phyloP scores from a whole-genome alignment of 2,329 filamentous ascomycete genomes.

The Diaporthe australafricana region DNA sequence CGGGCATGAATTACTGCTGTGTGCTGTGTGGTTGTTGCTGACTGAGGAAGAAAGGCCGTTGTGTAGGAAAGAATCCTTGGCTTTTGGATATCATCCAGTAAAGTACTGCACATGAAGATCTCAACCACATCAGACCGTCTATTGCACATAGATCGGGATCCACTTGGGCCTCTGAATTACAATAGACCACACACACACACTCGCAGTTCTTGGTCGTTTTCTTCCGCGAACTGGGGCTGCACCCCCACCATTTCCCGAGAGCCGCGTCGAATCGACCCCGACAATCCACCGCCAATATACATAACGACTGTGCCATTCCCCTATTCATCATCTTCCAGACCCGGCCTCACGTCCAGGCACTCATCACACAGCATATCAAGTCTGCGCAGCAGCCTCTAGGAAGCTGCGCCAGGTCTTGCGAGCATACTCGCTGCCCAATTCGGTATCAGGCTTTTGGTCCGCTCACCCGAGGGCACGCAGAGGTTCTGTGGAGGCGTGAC shows the following conservation, averaged over 20 bases:
- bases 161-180: neutral
- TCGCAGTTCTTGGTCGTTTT: neutral
- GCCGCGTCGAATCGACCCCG: neutral
- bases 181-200: neutral
- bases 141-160: too few relatives aligned
- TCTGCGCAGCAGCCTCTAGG: neutral
- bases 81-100: neutral
- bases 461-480: neutral
- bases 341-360: neutral
- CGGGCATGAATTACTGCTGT: neutral
- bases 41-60: neutral
- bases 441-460: neutral
- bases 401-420: neutral
- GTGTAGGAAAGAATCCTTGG: neutral
- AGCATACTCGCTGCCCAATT: neutral
- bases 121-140: neutral
- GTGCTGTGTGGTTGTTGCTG: neutral
- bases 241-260: slow-evolving; percentile 16
- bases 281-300: slow-evolving; percentile 9
- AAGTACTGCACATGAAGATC: neutral
- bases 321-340: neutral
- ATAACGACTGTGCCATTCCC: neutral
- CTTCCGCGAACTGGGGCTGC: slow-evolving; percentile 20
- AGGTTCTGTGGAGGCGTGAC: neutral
- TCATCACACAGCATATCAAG: neutral